Conservation (phyloP, 345 rosid species). For the Aquilaria yunnanensis region DNA sequence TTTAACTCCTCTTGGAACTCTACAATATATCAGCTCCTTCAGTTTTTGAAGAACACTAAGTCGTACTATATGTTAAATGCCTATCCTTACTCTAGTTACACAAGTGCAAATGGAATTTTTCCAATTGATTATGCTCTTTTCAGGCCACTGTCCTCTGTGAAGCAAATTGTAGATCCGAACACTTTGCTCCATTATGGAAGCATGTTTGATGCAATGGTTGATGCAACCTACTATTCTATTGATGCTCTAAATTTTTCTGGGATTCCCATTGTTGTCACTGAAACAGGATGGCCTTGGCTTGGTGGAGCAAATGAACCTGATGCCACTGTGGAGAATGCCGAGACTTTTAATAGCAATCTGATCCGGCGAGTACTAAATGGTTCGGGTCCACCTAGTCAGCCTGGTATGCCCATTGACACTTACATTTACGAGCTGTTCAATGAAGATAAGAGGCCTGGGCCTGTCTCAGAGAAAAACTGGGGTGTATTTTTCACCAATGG, state of each 20-base stretch:
- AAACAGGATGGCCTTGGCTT: conserved; percentile 96
- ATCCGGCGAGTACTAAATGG: conserved; percentile 64
- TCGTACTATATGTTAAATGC: conserved; percentile 92
- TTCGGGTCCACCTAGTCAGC: conserved; percentile 91
- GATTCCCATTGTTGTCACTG: conserved; percentile 74
- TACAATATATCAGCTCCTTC: conserved; percentile 75
- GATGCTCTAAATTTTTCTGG: conserved; percentile 59
- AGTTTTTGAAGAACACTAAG: conserved; percentile 80
- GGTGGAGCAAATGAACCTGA: conserved; percentile 76
- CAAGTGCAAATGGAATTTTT: conserved; percentile 74
- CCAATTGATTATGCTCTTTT: conserved; percentile 90
- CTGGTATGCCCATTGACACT: conserved; percentile 53
- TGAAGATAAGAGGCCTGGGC: conserved; percentile 76
- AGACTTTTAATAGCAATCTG: conserved; percentile 67
- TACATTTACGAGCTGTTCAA: conserved; percentile 88
- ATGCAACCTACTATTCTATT: conserved; percentile 92
- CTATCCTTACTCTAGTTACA: conserved; percentile 89
- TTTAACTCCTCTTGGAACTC: conserved; percentile 78
- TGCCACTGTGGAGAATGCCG: conserved; percentile 69
- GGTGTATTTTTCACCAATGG: conserved; percentile 75
- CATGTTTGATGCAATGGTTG: conserved; percentile 99
- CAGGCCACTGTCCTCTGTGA: conserved; percentile 58
- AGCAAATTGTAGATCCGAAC: conserved; percentile 98
- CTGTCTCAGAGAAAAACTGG: conserved; percentile 83
- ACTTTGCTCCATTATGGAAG: conserved; percentile 84